Percentiles rank a stretch among this genome's conserved stretches.
Conservation (phyloP, 805 yeast genomes). For the Wickerhamomyces rabaulensis region DNA sequence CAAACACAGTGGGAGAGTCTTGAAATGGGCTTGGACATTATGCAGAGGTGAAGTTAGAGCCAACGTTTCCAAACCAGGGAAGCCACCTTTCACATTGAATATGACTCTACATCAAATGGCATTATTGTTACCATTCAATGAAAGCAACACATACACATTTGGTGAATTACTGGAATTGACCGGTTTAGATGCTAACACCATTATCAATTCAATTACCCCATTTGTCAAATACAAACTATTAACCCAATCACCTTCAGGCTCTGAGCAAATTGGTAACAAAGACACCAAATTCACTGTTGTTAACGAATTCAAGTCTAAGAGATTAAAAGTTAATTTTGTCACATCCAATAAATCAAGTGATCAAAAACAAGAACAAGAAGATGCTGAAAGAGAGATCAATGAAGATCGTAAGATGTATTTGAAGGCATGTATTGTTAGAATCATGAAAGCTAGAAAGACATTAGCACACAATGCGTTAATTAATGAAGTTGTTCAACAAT, state of each 20-base stretch:
- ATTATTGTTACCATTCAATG: constrained; percentile 79
- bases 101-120: constrained; percentile 86
- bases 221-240: constrained; percentile 74
- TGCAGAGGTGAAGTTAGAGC: constrained; percentile 91
- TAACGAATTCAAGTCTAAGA: constrained; percentile 78
- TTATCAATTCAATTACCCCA: constrained; percentile 75
- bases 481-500: constrained; percentile 83
- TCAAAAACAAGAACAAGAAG: constrained; percentile 63
- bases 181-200: constrained; percentile 55
- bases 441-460: constrained; percentile 89
- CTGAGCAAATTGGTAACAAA: constrained; percentile 44
- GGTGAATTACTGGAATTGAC: constrained; percentile 61
- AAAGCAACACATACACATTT: constrained; percentile 52
- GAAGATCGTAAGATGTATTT: constrained; percentile 82
- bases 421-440: constrained; percentile 91
- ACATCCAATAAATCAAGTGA: constrained; percentile 48
- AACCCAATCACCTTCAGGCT: constrained; percentile 57
- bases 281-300: constrained; percentile 66
- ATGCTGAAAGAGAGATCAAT: constrained; percentile 73
- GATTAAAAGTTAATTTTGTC: constrained; percentile 76
- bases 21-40: constrained; percentile 95
- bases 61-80: constrained; percentile 73
- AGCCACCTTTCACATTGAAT: constrained; percentile 74
- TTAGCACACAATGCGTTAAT: constrained; percentile 75
- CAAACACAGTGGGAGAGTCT: constrained; percentile 80